Evolutionary conservation across 768 basidiomycete genomes (phyloP), one percentile per base, ranked within the genome.

Genomic region (Melanogaster broomeanus): DNA sequence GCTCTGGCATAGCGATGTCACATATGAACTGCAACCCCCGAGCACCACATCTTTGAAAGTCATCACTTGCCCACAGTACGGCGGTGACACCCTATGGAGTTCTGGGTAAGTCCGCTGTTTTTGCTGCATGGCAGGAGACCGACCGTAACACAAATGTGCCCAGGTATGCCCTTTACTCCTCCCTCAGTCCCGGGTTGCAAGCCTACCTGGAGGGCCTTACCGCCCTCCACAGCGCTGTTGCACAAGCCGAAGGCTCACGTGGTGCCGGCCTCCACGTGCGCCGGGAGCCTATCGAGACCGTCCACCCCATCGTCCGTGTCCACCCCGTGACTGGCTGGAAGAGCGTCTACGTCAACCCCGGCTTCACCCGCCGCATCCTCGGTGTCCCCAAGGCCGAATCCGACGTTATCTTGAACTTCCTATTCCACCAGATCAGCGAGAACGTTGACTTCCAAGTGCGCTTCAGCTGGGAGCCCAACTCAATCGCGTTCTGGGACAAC

Each of bases 401-500:
- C n/a, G 88, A 93, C 65, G 71, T 78, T 16, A 77, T 91, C 59
- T 72, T 93, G 43, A 68, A 67, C 31, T 85, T 91, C 69, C 72
- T 93, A 48, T 90, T 86, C 77, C 79, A 73, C 60, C 81, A 86
- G 61, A 83, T 92, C 59, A 76, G 77, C 45, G 78, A 82, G 56
- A 89, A 84, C 65, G 79, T 81, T 6, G 87, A 88, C 64, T 83
- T 82, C 68, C 88, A 89, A 53, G 84, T 87, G 37, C 83, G 87
- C 52, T 88, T 88, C 77, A 80, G 76, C 55, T 92, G 90, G 90
- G 78, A 86, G 63, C 72, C 76, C 33, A 83, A 90, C 63, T 85
- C 87, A 37, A 72, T 92, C 46, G 90, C 88, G n/a, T 75, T 92
- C 65, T 93, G 91, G 90, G 89, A 93, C 61, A 92, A 92, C 68